A percentile compares a stretch with the other conserved stretches of the same genome.
phyloP scores from a whole-genome alignment of 192 early-diverging fungal genomes.

The Funneliformis mosseae region DNA sequence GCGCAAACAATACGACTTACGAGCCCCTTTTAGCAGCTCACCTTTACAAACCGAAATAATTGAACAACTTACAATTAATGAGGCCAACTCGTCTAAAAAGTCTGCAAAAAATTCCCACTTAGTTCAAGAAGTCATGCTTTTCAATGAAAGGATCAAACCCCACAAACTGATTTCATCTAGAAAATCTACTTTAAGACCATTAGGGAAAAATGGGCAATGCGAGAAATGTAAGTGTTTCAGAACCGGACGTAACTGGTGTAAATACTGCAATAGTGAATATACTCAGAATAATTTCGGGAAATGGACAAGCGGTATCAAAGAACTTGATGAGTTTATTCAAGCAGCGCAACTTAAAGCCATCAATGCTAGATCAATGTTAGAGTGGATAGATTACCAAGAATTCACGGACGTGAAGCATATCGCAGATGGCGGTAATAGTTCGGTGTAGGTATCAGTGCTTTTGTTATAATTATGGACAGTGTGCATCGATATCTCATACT shows the following conservation, averaged over 20 bases:
- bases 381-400: slow-evolving; percentile 5
- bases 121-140: too few species aligned
- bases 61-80: too few species aligned
- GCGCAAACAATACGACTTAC: too few species aligned
- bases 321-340: slow-evolving; percentile 8
- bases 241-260: not conserved
- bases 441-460: not conserved
- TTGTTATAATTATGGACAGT: too few species aligned
- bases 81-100: too few species aligned
- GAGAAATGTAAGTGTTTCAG: not conserved
- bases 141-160: too few species aligned
- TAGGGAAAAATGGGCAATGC: not conserved
- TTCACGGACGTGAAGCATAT: slow-evolving; percentile 8
- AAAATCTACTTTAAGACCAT: not conserved
- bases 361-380: not conserved
- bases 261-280: slow-evolving; percentile 5
- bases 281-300: not conserved
- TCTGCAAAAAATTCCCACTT: too few species aligned
- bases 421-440: slow-evolving; percentile 20
- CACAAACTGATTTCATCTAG: too few species aligned
- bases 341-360: slow-evolving; percentile 1
- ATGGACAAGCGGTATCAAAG: not conserved
- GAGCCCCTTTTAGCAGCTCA: too few species aligned
- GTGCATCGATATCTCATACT: not conserved
- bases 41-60: too few species aligned